phyloP scores from a whole-genome alignment of 305 asterid species.

The Fraxinus albicans region DNA sequence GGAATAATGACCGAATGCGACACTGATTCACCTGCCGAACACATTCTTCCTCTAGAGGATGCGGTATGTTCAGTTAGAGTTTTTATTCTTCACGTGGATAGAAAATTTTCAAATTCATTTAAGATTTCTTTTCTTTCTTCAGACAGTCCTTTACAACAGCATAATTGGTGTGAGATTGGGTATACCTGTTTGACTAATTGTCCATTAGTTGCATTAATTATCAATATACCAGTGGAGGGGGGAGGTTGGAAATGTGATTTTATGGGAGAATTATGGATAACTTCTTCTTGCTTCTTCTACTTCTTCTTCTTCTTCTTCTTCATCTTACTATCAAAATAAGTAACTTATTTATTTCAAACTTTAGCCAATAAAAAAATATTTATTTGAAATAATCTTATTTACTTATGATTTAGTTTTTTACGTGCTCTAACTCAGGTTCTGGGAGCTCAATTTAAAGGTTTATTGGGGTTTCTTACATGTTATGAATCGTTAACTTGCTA shows the following conservation, averaged over 20 bases:
- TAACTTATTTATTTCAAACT: not conserved
- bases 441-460: not conserved
- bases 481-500: not conserved
- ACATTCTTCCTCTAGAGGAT: constrained; percentile 80
- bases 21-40: constrained; percentile 73
- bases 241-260: not conserved
- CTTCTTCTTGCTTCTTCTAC: no score
- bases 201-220: not conserved
- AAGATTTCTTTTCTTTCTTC: not conserved
- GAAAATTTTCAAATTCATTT: not conserved
- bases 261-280: not conserved
- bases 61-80: constrained; percentile 54
- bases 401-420: not conserved
- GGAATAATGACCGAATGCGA: constrained; percentile 86
- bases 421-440: not conserved
- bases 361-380: not conserved
- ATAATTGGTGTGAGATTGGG: not conserved
- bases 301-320: not conserved
- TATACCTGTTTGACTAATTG: not conserved
- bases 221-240: not conserved
- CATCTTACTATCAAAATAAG: not conserved
- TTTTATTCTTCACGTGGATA: not conserved
- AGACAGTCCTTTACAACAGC: not conserved
- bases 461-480: not conserved
- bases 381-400: not conserved